phyloP scores from a whole-genome alignment of 768 basidiomycete genomes.

The Hemileccinum impolitum region DNA sequence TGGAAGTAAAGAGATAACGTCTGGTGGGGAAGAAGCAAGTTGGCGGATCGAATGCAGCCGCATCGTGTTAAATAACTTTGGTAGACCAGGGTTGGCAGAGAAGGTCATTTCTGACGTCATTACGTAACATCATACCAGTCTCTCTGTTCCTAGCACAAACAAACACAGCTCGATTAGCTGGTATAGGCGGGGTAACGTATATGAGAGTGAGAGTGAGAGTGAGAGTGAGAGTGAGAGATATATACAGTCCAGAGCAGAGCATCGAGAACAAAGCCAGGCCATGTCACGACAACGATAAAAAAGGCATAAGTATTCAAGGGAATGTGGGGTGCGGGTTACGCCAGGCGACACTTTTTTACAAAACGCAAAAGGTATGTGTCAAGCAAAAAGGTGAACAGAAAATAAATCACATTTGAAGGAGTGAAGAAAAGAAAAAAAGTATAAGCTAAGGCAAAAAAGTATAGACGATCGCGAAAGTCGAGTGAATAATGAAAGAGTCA shows the following conservation, averaged over 20 bases:
- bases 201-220: too few species aligned
- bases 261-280: constrained; percentile 24
- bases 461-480: constrained; percentile 32
- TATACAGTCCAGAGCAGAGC: constrained; percentile 24
- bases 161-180: too few species aligned
- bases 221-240: too few species aligned
- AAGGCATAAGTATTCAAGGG: constrained; percentile 30
- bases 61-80: neutral
- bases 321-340: constrained; percentile 26
- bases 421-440: constrained; percentile 24
- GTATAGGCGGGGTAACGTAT: constrained; percentile 13
- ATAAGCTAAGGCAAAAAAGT: constrained; percentile 29
- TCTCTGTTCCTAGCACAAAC: too few species aligned
- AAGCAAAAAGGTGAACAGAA: constrained; percentile 34
- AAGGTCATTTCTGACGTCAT: neutral
- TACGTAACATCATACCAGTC: too few species aligned
- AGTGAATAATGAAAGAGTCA: constrained; percentile 53
- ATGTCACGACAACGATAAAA: constrained; percentile 29
- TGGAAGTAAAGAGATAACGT: constrained; percentile 6
- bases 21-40: neutral
- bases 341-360: constrained; percentile 22
- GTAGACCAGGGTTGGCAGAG: neutral
- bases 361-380: constrained; percentile 25
- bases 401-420: constrained; percentile 19
- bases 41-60: neutral